Evolutionary conservation across 2,329 filamentous ascomycete genomes (phyloP).

Genomic region (Fusarium sp.): DNA sequence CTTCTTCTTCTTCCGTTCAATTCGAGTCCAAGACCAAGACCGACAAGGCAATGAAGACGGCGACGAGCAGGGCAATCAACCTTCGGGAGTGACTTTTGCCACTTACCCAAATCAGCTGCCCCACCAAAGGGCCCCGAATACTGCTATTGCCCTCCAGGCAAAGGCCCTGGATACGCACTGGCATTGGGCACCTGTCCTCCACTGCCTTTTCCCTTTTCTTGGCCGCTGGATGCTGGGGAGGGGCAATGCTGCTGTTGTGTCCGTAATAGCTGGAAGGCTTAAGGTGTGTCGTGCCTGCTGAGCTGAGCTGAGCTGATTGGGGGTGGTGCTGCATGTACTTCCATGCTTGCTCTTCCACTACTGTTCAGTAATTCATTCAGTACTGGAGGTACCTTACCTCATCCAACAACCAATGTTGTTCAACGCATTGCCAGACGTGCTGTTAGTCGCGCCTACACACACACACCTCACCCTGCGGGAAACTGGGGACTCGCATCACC

Average conservation of each 20-base stretch:
- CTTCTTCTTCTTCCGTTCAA: slow-evolving; percentile 19
- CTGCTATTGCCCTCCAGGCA: slow-evolving; percentile 31
- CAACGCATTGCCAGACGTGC: slow-evolving; percentile 9
- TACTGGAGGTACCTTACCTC: too few relatives aligned
- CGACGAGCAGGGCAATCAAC: slow-evolving; percentile 29
- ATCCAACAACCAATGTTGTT: slow-evolving; percentile 5
- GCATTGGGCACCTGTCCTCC: slow-evolving; percentile 18
- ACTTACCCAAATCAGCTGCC: slow-evolving; percentile 53
- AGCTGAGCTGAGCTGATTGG: slow-evolving; percentile 2
- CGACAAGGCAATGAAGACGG: slow-evolving; percentile 16
- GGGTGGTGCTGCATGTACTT: slow-evolving; percentile 31
- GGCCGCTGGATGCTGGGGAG: slow-evolving; percentile 18
- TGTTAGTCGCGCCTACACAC: slow-evolving; percentile 21
- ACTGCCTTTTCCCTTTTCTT: slow-evolving; percentile 12
- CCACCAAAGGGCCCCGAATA: slow-evolving; percentile 48
- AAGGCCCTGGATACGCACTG: slow-evolving; percentile 30
- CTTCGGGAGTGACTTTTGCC: slow-evolving; percentile 49
- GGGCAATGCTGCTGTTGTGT: not conserved
- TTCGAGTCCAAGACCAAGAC: not conserved
- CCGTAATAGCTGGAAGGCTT: not conserved
- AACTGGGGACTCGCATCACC: slow-evolving; percentile 35
- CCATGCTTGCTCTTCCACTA: not conserved
- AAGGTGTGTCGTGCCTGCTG: slow-evolving; percentile 3
- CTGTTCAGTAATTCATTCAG: not conserved
- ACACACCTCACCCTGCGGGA: slow-evolving; percentile 29